Conservation (phyloP, 495 filamentous ascomycete species). For the Apiosordaria backusii region DNA sequence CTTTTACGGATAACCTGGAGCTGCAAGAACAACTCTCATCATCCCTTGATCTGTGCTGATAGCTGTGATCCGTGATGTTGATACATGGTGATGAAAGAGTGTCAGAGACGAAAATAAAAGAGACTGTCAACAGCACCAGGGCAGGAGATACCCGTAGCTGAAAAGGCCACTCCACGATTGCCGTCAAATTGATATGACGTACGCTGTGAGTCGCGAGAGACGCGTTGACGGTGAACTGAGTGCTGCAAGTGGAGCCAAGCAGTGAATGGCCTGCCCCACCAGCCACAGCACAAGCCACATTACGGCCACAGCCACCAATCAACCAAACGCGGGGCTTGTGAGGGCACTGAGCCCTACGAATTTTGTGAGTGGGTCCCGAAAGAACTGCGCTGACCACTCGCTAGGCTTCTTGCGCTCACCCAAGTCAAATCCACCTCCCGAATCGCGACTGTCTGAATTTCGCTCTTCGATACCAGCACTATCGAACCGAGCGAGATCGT, state of each 20-base stretch:
- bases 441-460: conserved; percentile 37
- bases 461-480: conserved; percentile 38
- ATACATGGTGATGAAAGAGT: not conserved
- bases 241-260: not conserved
- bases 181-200: not conserved
- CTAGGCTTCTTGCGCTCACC: conserved; percentile 17
- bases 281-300: not conserved
- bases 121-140: too few species aligned
- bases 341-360: conserved; percentile 40
- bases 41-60: not conserved
- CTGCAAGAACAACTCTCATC: not conserved
- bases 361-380: conserved; percentile 31
- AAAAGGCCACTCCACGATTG: too few species aligned
- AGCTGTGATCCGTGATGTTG: not conserved
- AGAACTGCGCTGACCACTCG: conserved; percentile 12
- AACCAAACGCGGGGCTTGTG: conserved; percentile 18
- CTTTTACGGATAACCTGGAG: too few species aligned
- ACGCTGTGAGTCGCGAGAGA: not conserved
- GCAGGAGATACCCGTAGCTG: too few species aligned
- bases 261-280: not conserved
- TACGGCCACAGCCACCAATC: conserved; percentile 20
- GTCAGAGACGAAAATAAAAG: not conserved
- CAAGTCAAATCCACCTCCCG: conserved; percentile 29
- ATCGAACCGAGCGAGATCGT: conserved; percentile 38
- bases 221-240: not conserved